Evolutionary conservation across 345 rosid genomes (phyloP).

Genomic region (Eucalyptus viminalis): DNA sequence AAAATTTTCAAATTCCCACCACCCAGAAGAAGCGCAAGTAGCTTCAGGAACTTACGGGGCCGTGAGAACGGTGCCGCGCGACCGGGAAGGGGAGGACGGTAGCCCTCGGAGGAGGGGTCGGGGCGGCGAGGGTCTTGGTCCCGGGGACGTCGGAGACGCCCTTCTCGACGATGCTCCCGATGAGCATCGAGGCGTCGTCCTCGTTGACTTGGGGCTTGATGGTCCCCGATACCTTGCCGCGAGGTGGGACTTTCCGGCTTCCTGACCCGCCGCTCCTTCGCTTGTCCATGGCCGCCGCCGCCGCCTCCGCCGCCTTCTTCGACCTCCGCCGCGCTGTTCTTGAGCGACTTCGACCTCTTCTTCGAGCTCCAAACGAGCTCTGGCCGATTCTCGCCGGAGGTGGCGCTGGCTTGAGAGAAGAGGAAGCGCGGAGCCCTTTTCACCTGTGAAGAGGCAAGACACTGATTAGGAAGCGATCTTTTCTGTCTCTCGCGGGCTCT

Average conservation of each 20-base stretch:
- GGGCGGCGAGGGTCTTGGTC: constrained; percentile 3
- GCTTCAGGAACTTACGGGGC: constrained; percentile 42
- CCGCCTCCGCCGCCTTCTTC: not conserved
- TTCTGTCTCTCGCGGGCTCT: not conserved
- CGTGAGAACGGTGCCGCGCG: constrained; percentile 90
- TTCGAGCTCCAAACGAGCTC: not conserved
- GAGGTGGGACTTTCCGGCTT: not conserved
- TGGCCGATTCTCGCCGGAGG: not conserved
- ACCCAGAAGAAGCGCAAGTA: not conserved
- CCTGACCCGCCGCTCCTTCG: not conserved
- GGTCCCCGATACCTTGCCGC: not conserved
- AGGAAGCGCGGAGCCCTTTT: not conserved
- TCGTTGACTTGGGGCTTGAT: constrained; percentile 6
- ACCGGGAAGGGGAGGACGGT: constrained; percentile 70
- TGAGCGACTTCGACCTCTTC: not conserved
- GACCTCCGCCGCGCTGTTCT: not conserved
- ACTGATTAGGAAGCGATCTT: not conserved
- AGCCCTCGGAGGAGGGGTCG: constrained; percentile 40
- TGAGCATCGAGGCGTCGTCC: constrained; percentile 16
- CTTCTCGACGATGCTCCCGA: constrained; percentile 73
- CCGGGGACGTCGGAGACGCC: constrained; percentile 19
- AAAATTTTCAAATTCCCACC: not conserved
- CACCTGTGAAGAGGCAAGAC: not conserved
- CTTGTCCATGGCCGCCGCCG: constrained; percentile 2
- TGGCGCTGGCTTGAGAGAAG: not conserved